phyloP scores from a whole-genome alignment of 2,329 filamentous ascomycete genomes.

The Plenodomus biglobosus region DNA sequence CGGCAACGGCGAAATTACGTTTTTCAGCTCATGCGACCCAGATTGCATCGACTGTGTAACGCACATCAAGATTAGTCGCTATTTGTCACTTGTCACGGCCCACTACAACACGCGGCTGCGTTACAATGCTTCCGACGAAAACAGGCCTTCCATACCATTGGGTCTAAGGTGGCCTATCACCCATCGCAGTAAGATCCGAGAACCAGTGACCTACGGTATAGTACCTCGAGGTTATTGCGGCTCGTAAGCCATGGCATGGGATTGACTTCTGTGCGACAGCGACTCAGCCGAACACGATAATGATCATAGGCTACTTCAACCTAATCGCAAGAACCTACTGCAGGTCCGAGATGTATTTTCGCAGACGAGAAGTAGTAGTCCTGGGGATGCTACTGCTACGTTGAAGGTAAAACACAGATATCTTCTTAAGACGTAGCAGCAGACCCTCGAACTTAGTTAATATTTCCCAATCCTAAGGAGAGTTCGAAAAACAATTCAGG shows the following conservation, averaged over 20 bases:
- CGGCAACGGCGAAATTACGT: not conserved
- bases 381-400: slow-evolving; percentile 9
- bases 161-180: not conserved
- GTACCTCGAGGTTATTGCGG: not conserved
- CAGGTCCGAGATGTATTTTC: slow-evolving; percentile 1
- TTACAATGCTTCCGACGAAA: not conserved
- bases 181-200: not conserved
- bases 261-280: not conserved
- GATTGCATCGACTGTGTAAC: not conserved
- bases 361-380: slow-evolving; percentile 6
- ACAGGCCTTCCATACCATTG: not conserved
- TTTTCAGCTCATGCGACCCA: not conserved
- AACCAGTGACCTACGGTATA: not conserved
- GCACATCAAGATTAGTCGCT: not conserved
- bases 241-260: not conserved
- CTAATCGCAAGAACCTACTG: not conserved
- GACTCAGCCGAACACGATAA: not conserved
- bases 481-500: not conserved
- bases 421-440: not conserved
- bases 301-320: not conserved
- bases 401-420: not conserved
- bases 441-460: not conserved
- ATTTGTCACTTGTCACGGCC: not conserved
- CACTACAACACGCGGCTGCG: not conserved
- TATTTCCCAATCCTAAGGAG: not conserved